Percentiles rank a stretch among this genome's conserved stretches.
Conservation (phyloP, 768 basidiomycete species). For the Tylopilus felleus region DNA sequence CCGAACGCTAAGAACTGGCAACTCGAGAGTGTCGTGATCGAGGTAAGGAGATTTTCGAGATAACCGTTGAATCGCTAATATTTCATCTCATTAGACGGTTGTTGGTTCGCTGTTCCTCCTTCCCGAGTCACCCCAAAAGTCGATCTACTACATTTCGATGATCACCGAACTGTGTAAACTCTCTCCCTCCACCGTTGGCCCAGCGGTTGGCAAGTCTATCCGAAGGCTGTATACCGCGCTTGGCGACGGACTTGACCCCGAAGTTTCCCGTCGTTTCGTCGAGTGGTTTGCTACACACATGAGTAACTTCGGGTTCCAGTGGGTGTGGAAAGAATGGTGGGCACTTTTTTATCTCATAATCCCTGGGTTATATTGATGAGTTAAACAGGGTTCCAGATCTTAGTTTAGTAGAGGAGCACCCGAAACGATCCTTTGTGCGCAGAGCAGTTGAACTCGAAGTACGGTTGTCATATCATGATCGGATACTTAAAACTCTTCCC, state of each 20-base stretch:
- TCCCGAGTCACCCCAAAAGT: conserved; percentile 72
- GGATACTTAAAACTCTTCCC: conserved; percentile 86
- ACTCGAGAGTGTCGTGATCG: conserved; percentile 83
- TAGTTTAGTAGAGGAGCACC: conserved; percentile 67
- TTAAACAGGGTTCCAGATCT: conserved; percentile 80
- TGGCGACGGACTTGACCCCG: conserved; percentile 86
- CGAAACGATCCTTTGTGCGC: conserved; percentile 84
- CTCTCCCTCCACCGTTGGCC: conserved; percentile 89
- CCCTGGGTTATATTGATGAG: background rate
- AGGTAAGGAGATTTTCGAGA: conserved; percentile 44
- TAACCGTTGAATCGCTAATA: background rate
- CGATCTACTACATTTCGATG: conserved; percentile 82
- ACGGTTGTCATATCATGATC: conserved; percentile 88
- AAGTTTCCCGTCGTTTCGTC: conserved; percentile 74
- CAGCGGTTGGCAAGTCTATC: conserved; percentile 94
- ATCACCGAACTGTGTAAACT: conserved; percentile 94
- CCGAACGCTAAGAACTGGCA: conserved; percentile 73
- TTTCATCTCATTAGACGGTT: conserved; percentile 48
- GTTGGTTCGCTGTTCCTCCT: conserved; percentile 72
- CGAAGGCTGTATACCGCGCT: conserved; percentile 76
- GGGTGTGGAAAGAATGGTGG: conserved; percentile 99
- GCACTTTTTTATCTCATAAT: conserved; percentile 15
- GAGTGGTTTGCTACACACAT: conserved; percentile 97
- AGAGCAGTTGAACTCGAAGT: conserved; percentile 87
- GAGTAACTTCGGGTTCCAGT: conserved; percentile 96